Evolutionary conservation across 75 land plant genomes (phyloP), one percentile per base, ranked within the genome.

Genomic region (Isoetes taiwanensis): DNA sequence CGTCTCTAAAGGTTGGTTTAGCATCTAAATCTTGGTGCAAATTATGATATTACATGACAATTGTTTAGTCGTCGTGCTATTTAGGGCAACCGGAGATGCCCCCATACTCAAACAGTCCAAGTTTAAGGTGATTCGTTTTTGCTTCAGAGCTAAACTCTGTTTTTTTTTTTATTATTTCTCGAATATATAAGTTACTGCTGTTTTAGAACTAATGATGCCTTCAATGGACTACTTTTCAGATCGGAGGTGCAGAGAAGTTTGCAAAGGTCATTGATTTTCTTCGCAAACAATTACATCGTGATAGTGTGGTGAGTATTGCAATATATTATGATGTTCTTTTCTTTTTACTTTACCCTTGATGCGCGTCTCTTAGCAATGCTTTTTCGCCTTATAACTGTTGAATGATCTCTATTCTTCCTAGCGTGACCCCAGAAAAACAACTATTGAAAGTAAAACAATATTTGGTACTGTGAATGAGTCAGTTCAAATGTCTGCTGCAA

Each of bases 71-170:
- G 83, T 90, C 26, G 77, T 90, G 39, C 83, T 77, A 34, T 70
- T 85, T 34, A 75, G 79, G 64, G 86, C 90, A 6, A 82, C 86
- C 2, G 96, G 96, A 0, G 96, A 85, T 58, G 96, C 90, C 23
- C 90, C 90, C 0, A 85, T 90, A 37, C 83, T 90, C 29, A 90
- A 90, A 68, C 90, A 85, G 67, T 68, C 80, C 16, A 90, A 90
- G 42, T 90, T 90, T 68, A 90, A 85, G 90, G 90, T 82, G 27
- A 6, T 32, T 31, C 3, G 21, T 30, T 1, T 23, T 32, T 56
- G 58, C 25, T 12, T 14, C 32, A 16, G 19, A 23, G n/a, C 27
- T 33, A 23, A 16, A 1, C n/a, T n/a, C n/a, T n/a, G n/a, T n/a
- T n/a, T n/a, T n/a, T n/a, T n/a, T n/a, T n/a, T n/a, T n/a, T n/a